Base-by-base conservation (phyloP, 2,329 filamentous ascomycete species). In the Xylaria sp. region DNA sequence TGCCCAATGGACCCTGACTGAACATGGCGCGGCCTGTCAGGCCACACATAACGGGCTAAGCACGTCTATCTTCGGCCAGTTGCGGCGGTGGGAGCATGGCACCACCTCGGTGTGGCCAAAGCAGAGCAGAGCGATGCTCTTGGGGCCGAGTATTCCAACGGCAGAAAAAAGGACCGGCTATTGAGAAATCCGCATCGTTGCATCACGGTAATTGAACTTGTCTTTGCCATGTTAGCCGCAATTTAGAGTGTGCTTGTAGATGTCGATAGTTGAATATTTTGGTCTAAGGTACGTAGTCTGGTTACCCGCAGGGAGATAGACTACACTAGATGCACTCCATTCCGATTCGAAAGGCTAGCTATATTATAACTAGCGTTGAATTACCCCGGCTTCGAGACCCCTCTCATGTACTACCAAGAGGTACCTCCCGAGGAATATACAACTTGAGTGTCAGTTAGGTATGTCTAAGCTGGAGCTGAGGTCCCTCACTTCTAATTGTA, bases 61-160 rank as follows among this genome's bases (percentile, higher is more conserved):
- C 62, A 65, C 66, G 67, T 67, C 63, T 70, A 70, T 37, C 67
- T 18, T 70, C 70, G 70, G 70, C 70, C 70, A 72, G 65, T 12
- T 28, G 67, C 70, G 70, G 67, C 65, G 58, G 59, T 63, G 39
- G 59, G n/a, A 3, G 46, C 2, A 62, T 67, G 64, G 48, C 67
- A 55, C 64, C 63, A 67, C 66, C 56, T 51, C 34, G 58, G 52
- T 34, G 58, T n/a, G 23, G 62, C 23, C 3, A 54, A 44, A 58
- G 39, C 13, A 28, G 34, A 23, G 10, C 18, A 57, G 52, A 39
- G 28, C 12, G 34, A 25, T 18, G 50, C 10, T 52, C 12, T 25
- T 5, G 28, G 28, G 28, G 28, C 28, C 28, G 3, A 2, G 28
- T 28, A 28, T 28, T 28, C 5, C 28, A 28, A 28, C 28, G 28